phyloP scores from a whole-genome alignment of 23 red algal genomes.

The Cyanidioschyzon merolae region DNA sequence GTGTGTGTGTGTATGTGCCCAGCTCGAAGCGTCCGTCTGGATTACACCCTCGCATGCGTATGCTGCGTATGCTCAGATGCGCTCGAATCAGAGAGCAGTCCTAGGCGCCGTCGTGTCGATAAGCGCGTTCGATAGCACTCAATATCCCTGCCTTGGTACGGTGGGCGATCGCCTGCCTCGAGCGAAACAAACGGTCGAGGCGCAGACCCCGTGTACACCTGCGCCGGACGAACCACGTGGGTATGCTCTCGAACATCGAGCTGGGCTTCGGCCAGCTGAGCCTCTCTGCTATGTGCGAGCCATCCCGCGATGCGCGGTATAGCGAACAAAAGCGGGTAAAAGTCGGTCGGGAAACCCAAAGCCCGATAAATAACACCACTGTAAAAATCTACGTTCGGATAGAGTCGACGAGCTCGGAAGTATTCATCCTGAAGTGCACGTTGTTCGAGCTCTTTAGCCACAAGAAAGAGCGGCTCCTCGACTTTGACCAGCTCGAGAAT shows the following conservation, averaged over 20 bases:
- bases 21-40: too few species aligned
- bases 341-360: slow-evolving; percentile 57
- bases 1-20: too few species aligned
- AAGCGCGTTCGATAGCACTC: slow-evolving; percentile 1
- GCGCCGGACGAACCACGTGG: slow-evolving; percentile 24
- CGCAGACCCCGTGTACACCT: slow-evolving; percentile 13
- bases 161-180: background rate
- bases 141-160: background rate
- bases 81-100: background rate
- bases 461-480: slow-evolving; percentile 43
- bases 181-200: slow-evolving; percentile 8
- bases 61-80: too few species aligned
- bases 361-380: slow-evolving; percentile 91
- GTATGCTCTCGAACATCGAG: slow-evolving; percentile 12
- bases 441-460: slow-evolving; percentile 63
- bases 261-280: slow-evolving; percentile 8
- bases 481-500: slow-evolving; percentile 45
- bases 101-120: background rate
- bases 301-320: slow-evolving; percentile 64
- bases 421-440: slow-evolving; percentile 79
- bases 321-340: slow-evolving; percentile 80
- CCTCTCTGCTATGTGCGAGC: slow-evolving; percentile 82
- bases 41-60: too few species aligned
- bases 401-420: slow-evolving; percentile 70
- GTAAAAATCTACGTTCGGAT: slow-evolving; percentile 98